Base-by-base conservation (phyloP, 371 early-diverging fungal genomes). In the Circinella umbellata region DNA sequence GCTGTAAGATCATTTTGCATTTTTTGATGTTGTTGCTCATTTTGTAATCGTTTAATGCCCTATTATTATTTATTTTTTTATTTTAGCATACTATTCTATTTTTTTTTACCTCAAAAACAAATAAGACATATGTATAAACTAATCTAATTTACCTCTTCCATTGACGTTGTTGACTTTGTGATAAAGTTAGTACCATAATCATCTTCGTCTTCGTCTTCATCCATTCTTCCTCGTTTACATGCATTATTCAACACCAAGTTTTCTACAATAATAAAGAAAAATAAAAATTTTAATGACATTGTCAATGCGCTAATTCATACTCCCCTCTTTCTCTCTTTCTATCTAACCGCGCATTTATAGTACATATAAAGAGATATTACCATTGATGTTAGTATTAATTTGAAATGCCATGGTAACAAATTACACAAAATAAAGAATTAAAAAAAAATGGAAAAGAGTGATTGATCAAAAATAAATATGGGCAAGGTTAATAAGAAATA, bases 191-290 rank as follows among this genome's bases (percentile, higher is more conserved):
- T 10, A 20, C 39, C 64, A 3, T 67, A 48, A 15, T 72, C 73
- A 5, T 59, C 34, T 20, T 62, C 64, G 9, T 67, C 67, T 15
- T 75, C 75, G 8, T 77, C 77, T 0, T 77, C 77, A 59, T 72
- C 68, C 66, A 77, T 72, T 77, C 77, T 77, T 77, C 77, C 75
- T 57, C 75, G 68, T 48, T 75, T 74, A 20, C 34, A 59, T 39
- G 67, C 67, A 67, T 47, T 47, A 37, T 15, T 36, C 53, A 64
- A 34, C 17, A 34, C 18, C 55, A 39, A 36, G 47, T 17, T 49
- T 48, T n/a, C 61, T 37, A 38, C 61, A 49, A 49, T 42, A 42
- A 18, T 46, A 34, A 66, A 54, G 42, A 54, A 51, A 4, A 39
- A 4, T 14, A 57, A 49, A 48, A 59, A 13, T 20, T n/a, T 36